Evolutionary conservation across 768 basidiomycete genomes (phyloP), one percentile per base, ranked within the genome.

Genomic region (Piloderma croceum): DNA sequence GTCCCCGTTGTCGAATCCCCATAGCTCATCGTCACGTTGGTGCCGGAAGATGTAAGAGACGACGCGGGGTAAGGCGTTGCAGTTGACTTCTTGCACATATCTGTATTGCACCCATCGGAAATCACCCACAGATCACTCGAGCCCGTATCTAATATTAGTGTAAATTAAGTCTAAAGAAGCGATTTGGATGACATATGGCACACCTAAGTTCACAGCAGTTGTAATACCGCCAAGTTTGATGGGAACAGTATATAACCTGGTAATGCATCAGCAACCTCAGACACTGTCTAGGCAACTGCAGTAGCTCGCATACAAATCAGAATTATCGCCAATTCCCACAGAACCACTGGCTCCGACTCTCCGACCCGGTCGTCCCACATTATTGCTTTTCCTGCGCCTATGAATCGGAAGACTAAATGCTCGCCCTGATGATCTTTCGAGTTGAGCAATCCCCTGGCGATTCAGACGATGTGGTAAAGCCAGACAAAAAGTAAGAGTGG

Each of bases 91-190:
- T 55, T 53, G 55, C 78, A 81, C 3, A 64, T 49, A 7, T 60
- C 60, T 6, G 49, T 44, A 3, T 52, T 50, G 51, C 79, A 83
- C 3, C 59, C 54, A 38, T 74, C 66, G 1, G 79, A 76, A 18
- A 79, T 58, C 4, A 81, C 69, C 83, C 83, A 85, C 6, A 84
- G 58, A 49, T 85, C 82, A 24, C 79, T 76, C 3, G 83, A 84
- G 17, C 83, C 83, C 3, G 83, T 83, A 49, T 84, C 82, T 82
- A 36, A 10, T 10, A 11, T n/a, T 18, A n/a, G 7, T 2, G 5
- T 10, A 19, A 24, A n/a, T 15, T 3, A 17, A 21, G 10, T 25
- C 20, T 5, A 31, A 31, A 21, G 15, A 17, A 20, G 18, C 34
- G 25, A 25, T 19, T 4, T 12, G 13, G 23, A n/a, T n/a, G 25